Evolutionary conservation across 768 basidiomycete species (phyloP), one percentile per base, ranked within the genome.

Genomic region (Mycena olivaceomarginata): DNA sequence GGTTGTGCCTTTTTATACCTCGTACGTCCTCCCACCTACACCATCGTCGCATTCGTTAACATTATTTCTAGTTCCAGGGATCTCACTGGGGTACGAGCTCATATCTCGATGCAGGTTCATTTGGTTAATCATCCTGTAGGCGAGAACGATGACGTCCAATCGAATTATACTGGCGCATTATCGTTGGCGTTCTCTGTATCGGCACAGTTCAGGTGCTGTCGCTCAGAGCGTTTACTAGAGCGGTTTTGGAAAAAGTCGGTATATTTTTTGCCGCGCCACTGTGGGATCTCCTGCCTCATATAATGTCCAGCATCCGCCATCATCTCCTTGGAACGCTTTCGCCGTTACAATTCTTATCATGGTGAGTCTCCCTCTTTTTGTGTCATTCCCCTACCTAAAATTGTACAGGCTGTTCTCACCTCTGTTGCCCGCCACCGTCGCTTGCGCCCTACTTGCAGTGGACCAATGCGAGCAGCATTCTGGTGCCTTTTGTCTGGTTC

Each of bases 211-310:
- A 7, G 15, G 45, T 37, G 70, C 57, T 13, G 20, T 72, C 22
- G 57, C 66, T 1, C 77, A 78, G 45, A 69, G 57, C 41, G 72
- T 59, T 25, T 78, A n/a, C 18, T 78, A 10, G 65, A 70, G n/a
- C 73, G 73, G 8, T 78, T 78, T 62, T 78, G 73, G 74, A 78
- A 64, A 69, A 78, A 78, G 77, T 78, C 31, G 1, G 40, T 48
- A n/a, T 25, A 10, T 60, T 63, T 46, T 18, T 22, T 48, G 13
- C 51, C 18, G 37, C 16, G 22, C 31, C 31, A 41, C 6, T 48
- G n/a, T 48, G 9, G 6, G 8, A n/a, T 18, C 11, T 31, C 37
- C 5, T 45, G n/a, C 56, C 56, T 74, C 37, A 71, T 15, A 5
- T 22, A 48, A 7, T 60, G 5, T 41, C 16, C 51, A 78, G 77